Evolutionary conservation across 108 stramenopile species (phyloP).

Genomic region (Cylindrotheca closterium): DNA sequence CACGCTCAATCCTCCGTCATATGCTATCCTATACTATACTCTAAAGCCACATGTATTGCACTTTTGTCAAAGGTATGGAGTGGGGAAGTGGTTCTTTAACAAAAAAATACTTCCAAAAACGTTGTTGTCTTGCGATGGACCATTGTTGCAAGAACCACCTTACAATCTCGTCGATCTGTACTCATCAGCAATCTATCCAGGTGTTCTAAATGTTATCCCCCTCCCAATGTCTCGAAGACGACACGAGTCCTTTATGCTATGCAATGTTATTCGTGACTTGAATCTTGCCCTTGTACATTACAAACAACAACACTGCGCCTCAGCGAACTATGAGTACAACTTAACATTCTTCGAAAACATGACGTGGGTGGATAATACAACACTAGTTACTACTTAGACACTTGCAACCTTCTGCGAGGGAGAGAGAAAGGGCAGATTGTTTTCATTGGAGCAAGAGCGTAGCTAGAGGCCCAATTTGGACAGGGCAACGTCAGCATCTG

Average conservation of each 20-base stretch:
- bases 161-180: slow-evolving; percentile 28
- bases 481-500: background rate
- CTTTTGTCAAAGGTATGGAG: slow-evolving; percentile 67
- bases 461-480: background rate
- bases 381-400: too few species aligned
- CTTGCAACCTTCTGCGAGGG: too few species aligned
- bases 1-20: background rate
- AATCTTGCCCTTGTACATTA: slow-evolving; percentile 64
- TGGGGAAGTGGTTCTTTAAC: slow-evolving; percentile 60
- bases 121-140: slow-evolving; percentile 66
- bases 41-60: slow-evolving; percentile 34
- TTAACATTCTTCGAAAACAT: slow-evolving; percentile 56
- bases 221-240: background rate
- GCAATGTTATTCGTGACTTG: slow-evolving; percentile 45
- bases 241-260: slow-evolving; percentile 54
- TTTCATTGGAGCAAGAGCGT: too few species aligned
- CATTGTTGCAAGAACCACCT: slow-evolving; percentile 62
- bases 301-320: slow-evolving; percentile 59
- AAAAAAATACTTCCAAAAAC: slow-evolving; percentile 56
- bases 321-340: slow-evolving; percentile 59
- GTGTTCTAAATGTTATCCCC: slow-evolving; percentile 10
- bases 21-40: too few species aligned
- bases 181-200: slow-evolving; percentile 18
- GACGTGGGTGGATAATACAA: slow-evolving; percentile 5
- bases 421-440: too few species aligned